Evolutionary conservation across 1,284 basidiomycete species (phyloP).

Genomic region (Ceratobasidium sp.): DNA sequence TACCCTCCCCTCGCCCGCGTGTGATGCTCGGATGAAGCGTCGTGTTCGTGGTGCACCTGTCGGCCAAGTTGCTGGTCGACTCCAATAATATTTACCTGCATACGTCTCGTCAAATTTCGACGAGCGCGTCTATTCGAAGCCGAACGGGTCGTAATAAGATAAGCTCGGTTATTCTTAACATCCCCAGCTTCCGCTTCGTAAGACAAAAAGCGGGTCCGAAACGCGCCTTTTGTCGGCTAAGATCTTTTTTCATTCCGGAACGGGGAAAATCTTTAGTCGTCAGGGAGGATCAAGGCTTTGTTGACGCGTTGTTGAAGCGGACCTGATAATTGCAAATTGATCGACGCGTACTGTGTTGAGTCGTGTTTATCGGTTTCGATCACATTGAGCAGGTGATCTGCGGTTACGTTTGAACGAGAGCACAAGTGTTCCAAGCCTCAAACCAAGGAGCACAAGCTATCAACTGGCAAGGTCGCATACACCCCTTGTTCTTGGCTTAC

Average conservation of each 20-base stretch:
- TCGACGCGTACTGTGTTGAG: slow-evolving; percentile 25
- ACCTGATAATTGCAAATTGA: background rate
- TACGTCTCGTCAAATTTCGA: background rate
- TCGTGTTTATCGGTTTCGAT: slow-evolving; percentile 6
- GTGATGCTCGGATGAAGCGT: background rate
- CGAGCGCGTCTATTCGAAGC: slow-evolving; percentile 22
- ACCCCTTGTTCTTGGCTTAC: slow-evolving; percentile 28
- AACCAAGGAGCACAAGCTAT: background rate
- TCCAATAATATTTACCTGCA: background rate
- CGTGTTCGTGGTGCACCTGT: no score
- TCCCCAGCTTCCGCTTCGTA: background rate
- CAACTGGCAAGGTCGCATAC: background rate
- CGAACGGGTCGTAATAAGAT: background rate
- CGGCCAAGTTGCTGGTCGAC: background rate
- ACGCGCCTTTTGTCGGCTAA: background rate
- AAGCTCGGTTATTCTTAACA: background rate
- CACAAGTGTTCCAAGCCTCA: background rate
- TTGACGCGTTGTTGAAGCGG: slow-evolving; percentile 1
- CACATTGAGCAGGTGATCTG: background rate
- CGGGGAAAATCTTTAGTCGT: background rate
- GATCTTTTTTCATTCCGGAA: slow-evolving; percentile 12
- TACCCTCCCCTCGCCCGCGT: background rate
- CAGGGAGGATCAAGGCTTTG: background rate
- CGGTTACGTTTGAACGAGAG: background rate
- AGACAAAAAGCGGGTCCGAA: slow-evolving; percentile 4